Evolutionary conservation across 441 rosid species (phyloP), one percentile per base, ranked within the genome.

Genomic region (Caryocar brasiliense): DNA sequence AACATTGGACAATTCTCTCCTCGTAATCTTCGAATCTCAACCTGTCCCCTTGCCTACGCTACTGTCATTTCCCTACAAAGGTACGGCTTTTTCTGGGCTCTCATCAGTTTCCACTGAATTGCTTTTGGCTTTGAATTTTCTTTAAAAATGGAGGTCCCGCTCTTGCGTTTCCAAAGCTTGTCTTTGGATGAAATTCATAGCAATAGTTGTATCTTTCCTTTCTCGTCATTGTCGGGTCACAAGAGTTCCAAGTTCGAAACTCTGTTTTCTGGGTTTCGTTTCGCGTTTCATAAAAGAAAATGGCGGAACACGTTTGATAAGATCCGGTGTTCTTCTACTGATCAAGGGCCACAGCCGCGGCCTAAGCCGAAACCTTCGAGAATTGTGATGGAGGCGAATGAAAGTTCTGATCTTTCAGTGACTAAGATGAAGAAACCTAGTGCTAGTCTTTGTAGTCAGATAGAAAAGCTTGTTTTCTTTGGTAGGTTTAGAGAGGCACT

Each of bases 401-500:
- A 70, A 47, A 51, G 30, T 47, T 15, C 20, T 18, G 34, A 34
- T 17, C 25, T 55, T 17, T 51, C 25, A 19, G 75, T 66, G 49
- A 47, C 66, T 24, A 76, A 34, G 58, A 32, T 64, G 10, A 67
- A 51, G 20, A 79, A 59, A 67, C 67, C 87, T 27, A 65, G 69
- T 47, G 58, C 58, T 0, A 57, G 78, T 52, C 17, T 86, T 10
- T 85, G 96, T 66, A 67, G 88, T 66, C 93, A 85, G 81, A 75
- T 91, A 25, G 86, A 84, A 52, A 85, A 86, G 68, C 62, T 79
- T 46, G 93, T 71, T 39, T 59, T 87, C 52, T 68, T 65, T 47
- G 72, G 58, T 50, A 73, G 75, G 39, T 74, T 64, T 28, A 68
- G 77, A 30, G 88, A 86, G 41, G 95, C 96, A 20, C 83, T 91